Base-by-base conservation (phyloP, 257 asterid species). In the Scutellaria minor region DNA sequence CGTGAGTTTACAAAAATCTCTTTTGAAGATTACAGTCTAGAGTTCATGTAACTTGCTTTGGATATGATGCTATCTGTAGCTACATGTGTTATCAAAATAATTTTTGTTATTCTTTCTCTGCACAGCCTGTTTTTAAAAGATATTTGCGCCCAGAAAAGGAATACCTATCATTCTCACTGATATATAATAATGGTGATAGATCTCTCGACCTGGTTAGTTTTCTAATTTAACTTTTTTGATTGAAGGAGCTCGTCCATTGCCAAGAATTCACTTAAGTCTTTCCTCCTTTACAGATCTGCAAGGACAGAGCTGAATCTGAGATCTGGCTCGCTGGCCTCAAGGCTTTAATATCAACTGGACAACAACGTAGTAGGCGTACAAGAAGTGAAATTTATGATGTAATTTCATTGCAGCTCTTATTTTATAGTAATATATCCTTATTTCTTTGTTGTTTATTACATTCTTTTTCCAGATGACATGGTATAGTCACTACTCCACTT, bases 101-200 rank as follows among this genome's bases (percentile, higher is more conserved):
- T 65, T 22, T 42, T 52, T 78, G 48, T 41, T 64, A 31, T 67
- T 58, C 14, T 73, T 56, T 84, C 51, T 81, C 45, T 78, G 48
- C 71, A 56, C 96, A 94, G 99, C 93, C 96, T 70, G 98, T 94
- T 44, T 94, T 94, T 78, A 88, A 71, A 89, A 87, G 99, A 88
- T 94, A 52, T 81, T 87, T 85, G 84, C 91, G 97, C 73, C 99
- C 99, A 39, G 99, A 94, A 72, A 94, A 94, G 89, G 99, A 94
- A 74, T 91, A 88, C 83, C 79, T 91, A 67, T 94, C 99, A 31
- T 94, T 94, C 78, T 94, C 99, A 10, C 91, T 94, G 65, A 82
- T 94, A 79, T 87, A 91, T 78, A 87, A 87, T 77, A 87, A 85
- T 77, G 98, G 97, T 0, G 99, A 94, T 44, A 86, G 99, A 85